Evolutionary conservation across 1,284 basidiomycete species (phyloP), one percentile per base, ranked within the genome.

Genomic region (Tilletia horrida): DNA sequence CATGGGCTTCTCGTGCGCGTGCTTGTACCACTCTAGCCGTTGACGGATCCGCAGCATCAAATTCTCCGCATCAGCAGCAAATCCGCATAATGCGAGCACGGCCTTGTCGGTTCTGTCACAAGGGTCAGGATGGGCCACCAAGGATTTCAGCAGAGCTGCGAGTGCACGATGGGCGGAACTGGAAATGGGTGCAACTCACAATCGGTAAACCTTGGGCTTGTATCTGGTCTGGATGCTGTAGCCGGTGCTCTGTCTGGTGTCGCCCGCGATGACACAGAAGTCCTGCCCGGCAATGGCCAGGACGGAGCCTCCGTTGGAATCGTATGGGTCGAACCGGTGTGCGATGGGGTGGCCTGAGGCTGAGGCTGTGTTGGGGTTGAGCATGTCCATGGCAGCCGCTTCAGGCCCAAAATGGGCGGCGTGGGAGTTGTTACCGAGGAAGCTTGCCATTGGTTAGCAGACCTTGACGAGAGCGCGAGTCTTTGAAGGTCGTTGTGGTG

Each of bases 171-270:
- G 6, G 35, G 27, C 21, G 27, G 23, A 6, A 35, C 40, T 14
- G 8, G 31, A 62, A 35, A n/a, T 11, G 21, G n/a, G 3, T 16
- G 11, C 16, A 9, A 69, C 70, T 52, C 61, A 73, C 63, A 81
- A 73, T 31, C 79, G 77, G 63, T 76, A 77, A n/a, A 81, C 80
- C 63, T 81, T 81, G 69, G 80, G 80, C 71, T 81, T 81, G 75
- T 80, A 81, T 25, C 80, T 73, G 13, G 80, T 81, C 59, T 81
- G 79, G 66, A 81, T 81, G 72, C 78, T 80, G 72, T 81, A 81
- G 6, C 80, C 80, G 13, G 77, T 77, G 57, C 66, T 69, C 65
- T 81, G 79, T 43, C 80, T 72, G 1, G 80, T 81, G 64, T 81
- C 80, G 50, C 79, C 80, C 7, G 80, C 80, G 44, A 81, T 71